Base-by-base conservation (phyloP, 768 basidiomycete species). In the Termitomyces heimii region DNA sequence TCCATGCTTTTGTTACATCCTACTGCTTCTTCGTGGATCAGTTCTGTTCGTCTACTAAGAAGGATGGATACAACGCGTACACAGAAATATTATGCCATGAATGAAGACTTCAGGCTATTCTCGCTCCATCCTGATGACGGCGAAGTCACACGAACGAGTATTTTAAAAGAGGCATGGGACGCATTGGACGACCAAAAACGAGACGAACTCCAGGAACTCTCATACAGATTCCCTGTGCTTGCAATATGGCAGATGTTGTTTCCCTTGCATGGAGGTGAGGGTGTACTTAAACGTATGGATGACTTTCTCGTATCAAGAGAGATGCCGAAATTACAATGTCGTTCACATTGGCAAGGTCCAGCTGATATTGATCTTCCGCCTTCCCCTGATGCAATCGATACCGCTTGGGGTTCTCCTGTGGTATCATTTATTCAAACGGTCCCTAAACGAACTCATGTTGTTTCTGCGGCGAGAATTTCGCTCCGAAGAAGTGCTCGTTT, bases 181-280 rank as follows among this genome's bases (percentile, higher is more conserved):
- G 31, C 51, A 5, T 14, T 53, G 49, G 24, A 37, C 9, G 16
- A 57, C 24, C 7, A 12, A 20, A 10, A 44, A 32, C 57, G 34
- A 46, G 26, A 46, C 12, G 14, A 53, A 1, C 37, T 53, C 8
- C 20, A 18, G 13, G 22, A 58, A 12, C n/a, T 34, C 5, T 14
- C 20, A 8, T 0, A 26, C 3, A 53, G 37, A 44, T 58, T 47
- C 29, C 51, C 51, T 32, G 7, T 39, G 14, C 50, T 58, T 14
- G 57, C 51, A 7, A 45, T 53, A 8, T 58, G 57, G 57, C 51
- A 58, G 26, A 40, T 53, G 44, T 48, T 58, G 10, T 53, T 58
- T 32, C 26, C 45, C 13, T 39, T 14, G 16, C 14, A 29, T 12
- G 48, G 43, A 9, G 56, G 49, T 2, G 56, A 57, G 34, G 47